Evolutionary conservation across 2,329 filamentous ascomycete species (phyloP).

Genomic region (Atkinsonella texensis): DNA sequence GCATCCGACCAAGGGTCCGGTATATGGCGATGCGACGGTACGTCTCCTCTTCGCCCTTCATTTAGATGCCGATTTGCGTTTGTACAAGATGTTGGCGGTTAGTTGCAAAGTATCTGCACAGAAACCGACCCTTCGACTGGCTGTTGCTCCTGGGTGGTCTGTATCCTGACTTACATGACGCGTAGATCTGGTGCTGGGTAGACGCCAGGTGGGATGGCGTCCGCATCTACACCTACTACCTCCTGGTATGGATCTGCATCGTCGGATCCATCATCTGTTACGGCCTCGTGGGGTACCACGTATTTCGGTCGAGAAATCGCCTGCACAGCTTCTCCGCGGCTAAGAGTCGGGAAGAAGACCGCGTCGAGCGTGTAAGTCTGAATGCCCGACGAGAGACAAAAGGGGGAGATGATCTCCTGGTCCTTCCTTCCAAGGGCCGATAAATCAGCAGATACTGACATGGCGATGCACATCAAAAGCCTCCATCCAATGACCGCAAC

Average conservation of each 20-base stretch:
- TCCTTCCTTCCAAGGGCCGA: too few relatives aligned
- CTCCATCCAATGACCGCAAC: not conserved
- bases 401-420: too few relatives aligned
- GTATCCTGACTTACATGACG: not conserved
- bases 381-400: too few relatives aligned
- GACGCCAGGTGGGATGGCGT: constrained; percentile 39
- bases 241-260: constrained; percentile 50
- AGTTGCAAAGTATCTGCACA: not conserved
- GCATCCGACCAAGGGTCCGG: constrained; percentile 20
- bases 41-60: constrained; percentile 8
- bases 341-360: constrained; percentile 17
- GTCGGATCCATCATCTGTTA: constrained; percentile 43
- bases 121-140: not conserved
- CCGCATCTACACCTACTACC: constrained; percentile 49
- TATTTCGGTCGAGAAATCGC: constrained; percentile 45
- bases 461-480: not conserved
- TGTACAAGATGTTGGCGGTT: too few relatives aligned
- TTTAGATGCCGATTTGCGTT: too few relatives aligned
- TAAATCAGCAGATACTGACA: not conserved
- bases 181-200: constrained; percentile 52
- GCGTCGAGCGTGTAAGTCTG: constrained; percentile 22
- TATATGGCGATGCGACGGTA: constrained; percentile 48
- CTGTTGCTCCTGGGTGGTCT: too few relatives aligned
- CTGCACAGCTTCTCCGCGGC: constrained; percentile 38
- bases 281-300: constrained; percentile 44